Base-by-base conservation (phyloP, 208 protist genomes). In the Leishmania guyanensis region DNA sequence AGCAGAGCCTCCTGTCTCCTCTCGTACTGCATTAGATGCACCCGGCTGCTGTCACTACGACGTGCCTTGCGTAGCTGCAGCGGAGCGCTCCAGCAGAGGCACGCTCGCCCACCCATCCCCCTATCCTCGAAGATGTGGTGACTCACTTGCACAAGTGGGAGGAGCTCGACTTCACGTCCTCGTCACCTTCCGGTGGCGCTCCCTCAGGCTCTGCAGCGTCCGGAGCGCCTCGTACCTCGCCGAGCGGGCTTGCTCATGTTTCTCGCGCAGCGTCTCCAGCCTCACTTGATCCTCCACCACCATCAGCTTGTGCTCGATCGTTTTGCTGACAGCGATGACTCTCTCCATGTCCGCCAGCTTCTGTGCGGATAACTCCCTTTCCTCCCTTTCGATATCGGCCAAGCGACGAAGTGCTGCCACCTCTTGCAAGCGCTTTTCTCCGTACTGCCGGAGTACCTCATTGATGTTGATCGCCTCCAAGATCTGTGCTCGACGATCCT, bases 291-390 rank as follows among this genome's bases (percentile, higher is more conserved):
- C 84, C 74, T 82, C 29, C 79, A 79, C 50, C 10, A 91, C 46
- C 66, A 78, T 83, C 54, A 74, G 71, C 65, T 81, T 51, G 79
- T 83, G 86, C 56, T 79, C 80, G 0, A 16, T 50, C 14, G 78
- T 81, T 62, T 92, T 90, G 64, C 85, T 89, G 22, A 81, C 84
- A 2, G 68, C 79, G 20, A 94, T 84, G 56, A 76, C 71, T 66
- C 71, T 77, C 80, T 90, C 77, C 89, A 94, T 94, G 62, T 82
- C 77, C 36, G 72, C 79, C 8, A 90, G 77, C 70, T 86, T 79
- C 58, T 81, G 43, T n/a, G 64, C 79, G 1, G 77, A 72, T 16
- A 58, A 83, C 39, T 84, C 79, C 5, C 77, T 64, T 43, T 82
- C 75, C 26, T 78, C 58, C 78, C 85, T 77, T 53, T 78, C 75